Base-by-base conservation (phyloP, 2,329 filamentous ascomycete genomes). In the Colletotrichum sp. region DNA sequence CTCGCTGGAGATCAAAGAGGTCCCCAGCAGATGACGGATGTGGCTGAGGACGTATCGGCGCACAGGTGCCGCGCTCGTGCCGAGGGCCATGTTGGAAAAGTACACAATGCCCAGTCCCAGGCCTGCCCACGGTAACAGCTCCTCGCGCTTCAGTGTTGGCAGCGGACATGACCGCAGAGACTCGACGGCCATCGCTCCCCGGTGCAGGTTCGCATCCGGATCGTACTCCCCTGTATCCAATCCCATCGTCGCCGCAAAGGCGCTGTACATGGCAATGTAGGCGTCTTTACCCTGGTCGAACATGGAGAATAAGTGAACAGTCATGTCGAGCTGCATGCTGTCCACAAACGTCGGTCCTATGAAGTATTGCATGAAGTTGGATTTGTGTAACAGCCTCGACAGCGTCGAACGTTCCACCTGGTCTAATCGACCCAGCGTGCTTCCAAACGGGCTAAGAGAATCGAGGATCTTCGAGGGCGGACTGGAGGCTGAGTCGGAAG, bases 21-120 rank as follows among this genome's bases (percentile, higher is more conserved):
- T 73, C 2, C 71, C 71, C 3, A 73, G 55, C 5, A 73, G 68
- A 21, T 73, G 68, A 12, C 71, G 71, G n/a, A 73, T 62, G 43
- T 73, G 71, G 43, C 71, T 73, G 5, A 73, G 71, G 43, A 73
- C 43, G 57, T 73, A 73, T 21, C 71, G 61, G 21, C 71, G 67
- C 16, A 73, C 71, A 6, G 71, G 71, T 7, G 71, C 71, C 29
- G 71, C 71, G 43, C 71, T 73, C 16, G 71, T 73, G 27, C 71
- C 71, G 61, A 73, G 71, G 43, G 71, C 71, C 71, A 73, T 71
- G 13, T 73, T 73, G 61, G 71, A 73, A 21, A 73, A 73, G 62
- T 73, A 73, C 1, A 73, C 68, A 3, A 73, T 73, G 2, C 71
- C 71, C 34, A 73, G 33, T 18, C 71, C 71, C 9, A 73, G 1